Evolutionary conservation across 2,329 filamentous ascomycete genomes (phyloP), one percentile per base, ranked within the genome.

Genomic region (Clonostachys byssicola): DNA sequence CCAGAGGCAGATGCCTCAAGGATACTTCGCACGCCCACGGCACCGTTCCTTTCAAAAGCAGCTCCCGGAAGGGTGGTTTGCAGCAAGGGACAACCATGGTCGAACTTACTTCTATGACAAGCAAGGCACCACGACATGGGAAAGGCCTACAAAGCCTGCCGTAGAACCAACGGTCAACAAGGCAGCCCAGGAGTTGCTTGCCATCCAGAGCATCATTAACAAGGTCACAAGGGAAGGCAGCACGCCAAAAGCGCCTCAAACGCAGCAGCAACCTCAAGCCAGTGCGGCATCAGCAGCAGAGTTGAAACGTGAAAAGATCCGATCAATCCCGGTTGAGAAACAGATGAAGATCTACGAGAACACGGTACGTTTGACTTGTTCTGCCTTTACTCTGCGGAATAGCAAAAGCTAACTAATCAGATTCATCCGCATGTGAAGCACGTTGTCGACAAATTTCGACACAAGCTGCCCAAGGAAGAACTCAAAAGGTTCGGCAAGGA

Each of bases 301-400:
- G 13, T 16, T n/a, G 12, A 85, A 80, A 56, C 76, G 77, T 56
- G 85, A 89, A 43, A 88, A 86, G 61, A 91, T 88, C 88, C 78
- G 81, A 47, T 78, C 76, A 49, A 64, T 85, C 34, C 74, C 85
- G 2, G 64, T 83, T 55, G 92, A 96, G 54, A 96, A 96, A 68
- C 89, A 94, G 67, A 95, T 91, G 80, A 96, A 90, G 71, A 77
- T 96, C 3, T 97, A 96, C 59, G 92, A 96, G 65, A 92, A 92
- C 61, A 95, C 91, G 45, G 90, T 95, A 76, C 65, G 88, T 73
- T 16, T 12, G 23, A 13, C 40, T 9, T 16, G n/a, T 17, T 16
- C 10, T 39, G 36, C 23, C 1, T n/a, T 20, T 44, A 14, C 58
- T 52, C 59, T 18, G 1, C 49, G 30, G 38, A 34, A 18, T 18